A percentile compares a stretch with the other conserved stretches of the same genome.
Conservation (phyloP, 192 early-diverging fungal genomes). For the Linnemannia schmuckeri region DNA sequence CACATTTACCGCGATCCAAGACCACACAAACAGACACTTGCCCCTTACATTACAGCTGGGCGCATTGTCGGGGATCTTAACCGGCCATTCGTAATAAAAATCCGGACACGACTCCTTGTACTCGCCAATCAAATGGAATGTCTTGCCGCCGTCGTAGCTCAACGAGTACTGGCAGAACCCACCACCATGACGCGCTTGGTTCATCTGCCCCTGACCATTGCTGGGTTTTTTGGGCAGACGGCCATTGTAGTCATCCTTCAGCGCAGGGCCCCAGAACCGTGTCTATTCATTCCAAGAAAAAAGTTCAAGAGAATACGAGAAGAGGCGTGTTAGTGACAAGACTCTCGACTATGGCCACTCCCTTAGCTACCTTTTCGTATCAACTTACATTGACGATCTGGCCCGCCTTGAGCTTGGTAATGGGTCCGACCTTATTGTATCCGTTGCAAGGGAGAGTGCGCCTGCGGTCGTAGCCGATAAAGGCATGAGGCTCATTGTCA, state of each 20-base stretch:
- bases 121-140: slow-evolving; percentile 57
- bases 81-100: slow-evolving; percentile 53
- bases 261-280: slow-evolving; percentile 47
- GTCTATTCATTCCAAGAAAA: background rate
- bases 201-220: background rate
- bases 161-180: slow-evolving; percentile 78
- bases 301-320: background rate
- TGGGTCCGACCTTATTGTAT: slow-evolving; percentile 25
- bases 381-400: slow-evolving; percentile 36
- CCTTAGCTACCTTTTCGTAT: background rate
- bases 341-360: background rate
- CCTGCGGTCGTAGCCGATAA: slow-evolving; percentile 4
- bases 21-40: slow-evolving; percentile 65
- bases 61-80: slow-evolving; percentile 55
- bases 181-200: slow-evolving; percentile 72
- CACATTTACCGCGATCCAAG: slow-evolving; percentile 72
- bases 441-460: slow-evolving; percentile 37
- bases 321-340: background rate
- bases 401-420: slow-evolving; percentile 36
- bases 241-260: background rate
- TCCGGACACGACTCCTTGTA: slow-evolving; percentile 57
- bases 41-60: slow-evolving; percentile 34
- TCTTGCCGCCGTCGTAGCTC: slow-evolving; percentile 71
- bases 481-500: slow-evolving; percentile 28
- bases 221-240: background rate